These are phyloP conservation scores for Ramaria sp. DNA, from an alignment of 768 basidiomycete species.

Conservation along the genomic window DNA sequence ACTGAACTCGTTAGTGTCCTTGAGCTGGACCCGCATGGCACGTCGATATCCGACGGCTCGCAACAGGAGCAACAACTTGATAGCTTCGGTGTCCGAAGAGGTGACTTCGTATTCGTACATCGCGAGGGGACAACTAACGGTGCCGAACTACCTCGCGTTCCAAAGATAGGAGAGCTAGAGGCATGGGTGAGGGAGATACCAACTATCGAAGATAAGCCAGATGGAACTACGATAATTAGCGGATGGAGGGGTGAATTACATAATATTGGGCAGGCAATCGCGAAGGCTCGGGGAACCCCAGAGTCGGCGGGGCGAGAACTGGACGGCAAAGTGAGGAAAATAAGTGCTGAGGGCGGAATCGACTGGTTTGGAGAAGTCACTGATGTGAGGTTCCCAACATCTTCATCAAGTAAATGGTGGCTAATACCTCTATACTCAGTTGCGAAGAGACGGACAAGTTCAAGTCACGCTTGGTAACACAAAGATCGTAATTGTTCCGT, in stretches of 20 bases:
- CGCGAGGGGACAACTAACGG: constrained; percentile 63
- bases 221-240: constrained; percentile 23
- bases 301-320: constrained; percentile 19
- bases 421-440: constrained; percentile 27
- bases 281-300: constrained; percentile 29
- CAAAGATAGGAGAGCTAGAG: constrained; percentile 78
- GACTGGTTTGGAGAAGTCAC: constrained; percentile 86
- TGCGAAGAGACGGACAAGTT: constrained; percentile 63
- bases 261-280: constrained; percentile 50
- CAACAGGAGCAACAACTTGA: constrained; percentile 34
- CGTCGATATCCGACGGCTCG: constrained; percentile 36
- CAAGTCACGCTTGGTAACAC: constrained; percentile 62
- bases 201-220: constrained; percentile 31
- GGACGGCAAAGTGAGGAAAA: constrained; percentile 34
- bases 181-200: constrained; percentile 61
- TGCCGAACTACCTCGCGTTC: constrained; percentile 54
- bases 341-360: constrained; percentile 30
- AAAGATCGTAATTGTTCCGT: constrained; percentile 35
- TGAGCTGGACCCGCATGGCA: constrained; percentile 82
- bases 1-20: constrained; percentile 68
- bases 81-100: constrained; percentile 68
- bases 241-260: constrained; percentile 70
- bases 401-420: background rate
- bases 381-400: constrained; percentile 33
- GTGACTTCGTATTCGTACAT: constrained; percentile 80